These are phyloP conservation scores for Phlebiopsis flavidoalba DNA, from an alignment of 768 basidiomycete species.

Conservation along the genomic window DNA sequence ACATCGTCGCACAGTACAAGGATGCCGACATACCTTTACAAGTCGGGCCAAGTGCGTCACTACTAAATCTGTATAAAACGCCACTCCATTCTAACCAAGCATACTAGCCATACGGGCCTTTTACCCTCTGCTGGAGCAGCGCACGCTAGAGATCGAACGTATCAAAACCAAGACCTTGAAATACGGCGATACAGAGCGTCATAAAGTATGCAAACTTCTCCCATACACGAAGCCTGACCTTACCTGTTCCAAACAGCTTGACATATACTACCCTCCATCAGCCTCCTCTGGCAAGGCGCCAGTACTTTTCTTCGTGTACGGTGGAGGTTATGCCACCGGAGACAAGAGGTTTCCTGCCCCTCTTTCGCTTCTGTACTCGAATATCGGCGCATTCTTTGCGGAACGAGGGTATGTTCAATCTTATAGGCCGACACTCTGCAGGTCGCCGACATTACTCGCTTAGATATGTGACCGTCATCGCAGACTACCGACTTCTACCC, in stretches of 20 bases:
- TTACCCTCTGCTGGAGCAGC: constrained; percentile 43
- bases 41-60: neutral
- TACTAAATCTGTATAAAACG: neutral
- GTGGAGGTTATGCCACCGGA: constrained; percentile 56
- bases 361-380: constrained; percentile 47
- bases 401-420: constrained; percentile 35
- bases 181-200: constrained; percentile 48
- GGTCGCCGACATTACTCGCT: neutral
- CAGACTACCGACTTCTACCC: constrained; percentile 65
- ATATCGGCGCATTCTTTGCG: constrained; percentile 59
- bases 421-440: neutral
- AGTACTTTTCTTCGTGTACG: constrained; percentile 61
- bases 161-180: constrained; percentile 49
- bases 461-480: constrained; percentile 51
- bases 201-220: constrained; percentile 33
- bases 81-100: neutral
- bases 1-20: neutral
- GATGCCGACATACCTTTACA: neutral
- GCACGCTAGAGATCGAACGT: constrained; percentile 39
- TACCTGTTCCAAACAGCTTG: constrained; percentile 38
- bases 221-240: neutral
- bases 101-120: constrained; percentile 43
- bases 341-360: constrained; percentile 41
- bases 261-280: constrained; percentile 53
- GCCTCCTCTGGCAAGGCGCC: constrained; percentile 32